Percentiles rank a stretch among this genome's conserved stretches.
These are phyloP conservation scores for Psidium guajava DNA, from an alignment of 345 rosid species.

Conservation along the genomic window DNA sequence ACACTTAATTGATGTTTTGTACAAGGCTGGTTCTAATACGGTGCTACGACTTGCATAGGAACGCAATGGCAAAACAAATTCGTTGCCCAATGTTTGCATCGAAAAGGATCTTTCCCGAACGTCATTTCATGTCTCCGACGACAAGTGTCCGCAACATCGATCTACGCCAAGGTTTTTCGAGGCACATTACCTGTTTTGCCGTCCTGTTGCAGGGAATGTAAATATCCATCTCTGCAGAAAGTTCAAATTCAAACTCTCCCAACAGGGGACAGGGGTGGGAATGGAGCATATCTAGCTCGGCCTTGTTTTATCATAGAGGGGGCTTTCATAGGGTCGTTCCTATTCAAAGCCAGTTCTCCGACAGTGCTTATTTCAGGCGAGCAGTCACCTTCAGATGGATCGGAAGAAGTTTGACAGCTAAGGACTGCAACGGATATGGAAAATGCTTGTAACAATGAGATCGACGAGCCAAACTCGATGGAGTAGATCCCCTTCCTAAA, in stretches of 20 bases:
- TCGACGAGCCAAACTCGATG: conserved; percentile 45
- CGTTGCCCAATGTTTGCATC: not conserved
- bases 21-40: not conserved
- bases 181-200: not conserved
- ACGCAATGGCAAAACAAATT: not conserved
- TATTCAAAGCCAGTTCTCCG: conserved; percentile 8
- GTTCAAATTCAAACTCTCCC: conserved; percentile 46
- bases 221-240: not conserved
- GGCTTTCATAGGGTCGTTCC: conserved; percentile 3
- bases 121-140: not conserved
- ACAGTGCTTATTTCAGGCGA: conserved; percentile 8
- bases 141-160: not conserved
- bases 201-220: not conserved
- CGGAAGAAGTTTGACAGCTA: conserved; percentile 23
- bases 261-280: conserved; percentile 75
- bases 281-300: conserved; percentile 39
- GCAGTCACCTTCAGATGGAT: conserved; percentile 8
- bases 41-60: not conserved
- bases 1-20: not conserved
- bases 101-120: not conserved
- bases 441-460: conserved; percentile 63
- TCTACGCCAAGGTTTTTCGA: not conserved
- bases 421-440: conserved; percentile 45
- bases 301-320: conserved; percentile 1
- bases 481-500: conserved; percentile 48